These are phyloP conservation scores for Xylaria longipes DNA, from an alignment of 495 filamentous ascomycete species.

Conservation along the genomic window DNA sequence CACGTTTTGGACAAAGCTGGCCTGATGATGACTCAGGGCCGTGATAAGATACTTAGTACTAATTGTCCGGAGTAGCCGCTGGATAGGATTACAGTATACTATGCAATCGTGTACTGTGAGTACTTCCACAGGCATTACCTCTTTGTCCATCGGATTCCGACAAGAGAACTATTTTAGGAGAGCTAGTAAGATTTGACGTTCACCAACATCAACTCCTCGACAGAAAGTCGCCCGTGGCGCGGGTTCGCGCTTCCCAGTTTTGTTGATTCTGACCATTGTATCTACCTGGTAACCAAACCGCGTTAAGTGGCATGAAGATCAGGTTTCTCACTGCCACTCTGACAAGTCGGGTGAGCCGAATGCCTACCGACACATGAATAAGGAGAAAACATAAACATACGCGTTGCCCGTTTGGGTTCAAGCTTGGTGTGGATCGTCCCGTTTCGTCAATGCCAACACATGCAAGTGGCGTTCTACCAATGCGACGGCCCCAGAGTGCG, in stretches of 20 bases:
- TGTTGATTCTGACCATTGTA: background rate
- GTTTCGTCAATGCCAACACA: constrained; percentile 41
- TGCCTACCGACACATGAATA: background rate
- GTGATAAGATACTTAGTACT: constrained; percentile 1
- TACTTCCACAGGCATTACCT: background rate
- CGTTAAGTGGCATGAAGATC: constrained; percentile 10
- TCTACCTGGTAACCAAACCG: background rate
- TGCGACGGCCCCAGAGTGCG: constrained; percentile 28
- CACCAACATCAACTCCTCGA: background rate
- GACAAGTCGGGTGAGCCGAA: constrained; percentile 16
- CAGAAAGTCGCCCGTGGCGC: background rate
- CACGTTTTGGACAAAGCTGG: constrained; percentile 10
- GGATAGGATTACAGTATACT: background rate
- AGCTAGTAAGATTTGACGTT: background rate
- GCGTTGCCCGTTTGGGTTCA: constrained; percentile 16
- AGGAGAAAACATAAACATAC: constrained; percentile 24
- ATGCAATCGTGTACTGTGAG: background rate
- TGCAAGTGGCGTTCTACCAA: constrained; percentile 32
- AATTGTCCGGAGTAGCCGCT: constrained; percentile 22
- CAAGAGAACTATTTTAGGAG: constrained; percentile 19
- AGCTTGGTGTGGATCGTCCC: constrained; percentile 27
- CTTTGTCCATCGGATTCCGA: constrained; percentile 12
- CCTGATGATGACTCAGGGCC: background rate
- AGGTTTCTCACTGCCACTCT: background rate
- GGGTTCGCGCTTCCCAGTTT: background rate